phyloP scores from a whole-genome alignment of 495 filamentous ascomycete genomes.

The Lasiosphaeria ovina region DNA sequence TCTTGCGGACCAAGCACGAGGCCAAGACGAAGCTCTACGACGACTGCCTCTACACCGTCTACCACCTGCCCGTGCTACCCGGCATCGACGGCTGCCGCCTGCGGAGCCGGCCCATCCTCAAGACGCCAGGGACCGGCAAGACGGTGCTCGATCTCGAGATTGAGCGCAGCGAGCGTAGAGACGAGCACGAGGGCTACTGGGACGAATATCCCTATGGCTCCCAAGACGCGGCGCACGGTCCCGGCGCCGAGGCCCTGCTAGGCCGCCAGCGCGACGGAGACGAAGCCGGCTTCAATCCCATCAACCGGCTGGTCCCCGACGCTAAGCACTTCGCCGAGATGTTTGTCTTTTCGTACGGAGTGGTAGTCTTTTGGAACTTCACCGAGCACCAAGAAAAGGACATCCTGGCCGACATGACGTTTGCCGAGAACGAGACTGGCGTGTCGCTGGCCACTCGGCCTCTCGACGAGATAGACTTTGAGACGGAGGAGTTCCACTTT shows the following conservation, averaged over 20 bases:
- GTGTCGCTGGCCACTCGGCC: slow-evolving; percentile 66
- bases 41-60: slow-evolving; percentile 94
- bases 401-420: slow-evolving; percentile 91
- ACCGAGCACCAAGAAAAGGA: slow-evolving; percentile 95
- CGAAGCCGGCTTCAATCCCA: slow-evolving; percentile 31
- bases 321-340: slow-evolving; percentile 82
- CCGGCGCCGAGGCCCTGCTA: too few relatives aligned
- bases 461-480: slow-evolving; percentile 80
- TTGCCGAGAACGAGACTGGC: slow-evolving; percentile 64
- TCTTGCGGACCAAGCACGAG: slow-evolving; percentile 85
- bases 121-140: slow-evolving; percentile 84
- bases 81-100: slow-evolving; percentile 83
- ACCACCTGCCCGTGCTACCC: slow-evolving; percentile 84
- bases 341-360: slow-evolving; percentile 97
- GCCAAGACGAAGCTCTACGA: slow-evolving; percentile 98
- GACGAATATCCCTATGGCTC: slow-evolving; percentile 39
- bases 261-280: not conserved
- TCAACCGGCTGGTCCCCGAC: slow-evolving; percentile 59
- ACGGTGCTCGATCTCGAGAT: slow-evolving; percentile 93
- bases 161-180: slow-evolving; percentile 83
- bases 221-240: slow-evolving; percentile 4
- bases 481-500: slow-evolving; percentile 98
- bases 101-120: slow-evolving; percentile 84
- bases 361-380: slow-evolving; percentile 99
- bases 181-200: slow-evolving; percentile 83